A percentile compares a stretch with the other conserved stretches of the same genome.
Evolutionary conservation across 2,329 filamentous ascomycete species (phyloP).

Genomic region (Aspergillus hiratsukae): DNA sequence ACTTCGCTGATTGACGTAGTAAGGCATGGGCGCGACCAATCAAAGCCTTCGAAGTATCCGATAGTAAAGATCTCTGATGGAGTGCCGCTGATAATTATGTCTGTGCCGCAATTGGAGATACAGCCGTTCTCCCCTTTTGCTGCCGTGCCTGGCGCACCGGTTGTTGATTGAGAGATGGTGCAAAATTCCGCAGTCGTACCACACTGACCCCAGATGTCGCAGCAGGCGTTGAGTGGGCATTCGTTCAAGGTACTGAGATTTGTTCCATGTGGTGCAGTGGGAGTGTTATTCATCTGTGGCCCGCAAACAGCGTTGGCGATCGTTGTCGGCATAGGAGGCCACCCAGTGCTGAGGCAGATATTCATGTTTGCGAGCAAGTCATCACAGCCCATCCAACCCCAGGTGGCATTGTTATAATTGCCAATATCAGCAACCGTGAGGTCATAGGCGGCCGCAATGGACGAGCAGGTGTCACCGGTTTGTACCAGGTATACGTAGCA

Average conservation of each 20-base stretch:
- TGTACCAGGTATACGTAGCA: conserved; percentile 35
- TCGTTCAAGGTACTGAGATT: no score
- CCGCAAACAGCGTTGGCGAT: no score
- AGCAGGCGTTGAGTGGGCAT: no score
- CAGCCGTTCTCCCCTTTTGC: conserved; percentile 30
- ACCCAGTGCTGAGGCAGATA: no score
- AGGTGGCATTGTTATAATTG: conserved; percentile 41
- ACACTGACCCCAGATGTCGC: no score
- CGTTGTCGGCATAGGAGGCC: no score
- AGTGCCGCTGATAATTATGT: conserved; percentile 26
- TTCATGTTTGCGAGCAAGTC: conserved; percentile 17
- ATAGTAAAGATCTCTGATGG: conserved; percentile 20
- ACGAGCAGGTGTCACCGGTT: conserved; percentile 28
- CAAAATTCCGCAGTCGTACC: no score
- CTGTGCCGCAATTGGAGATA: conserved; percentile 41
- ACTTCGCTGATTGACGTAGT: conserved; percentile 22
- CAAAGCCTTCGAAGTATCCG: conserved; percentile 33
- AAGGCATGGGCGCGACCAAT: conserved; percentile 28
- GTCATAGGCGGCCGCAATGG: conserved; percentile 18
- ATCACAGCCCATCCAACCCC: conserved; percentile 43
- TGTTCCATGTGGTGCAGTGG: no score
- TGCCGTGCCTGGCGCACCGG: conserved; percentile 35
- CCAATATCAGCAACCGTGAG: conserved; percentile 37
- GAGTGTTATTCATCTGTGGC: no score
- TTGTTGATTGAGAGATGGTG: conserved; percentile 2